Evolutionary conservation across 352 stramenopile genomes (phyloP), one percentile per base, ranked within the genome.

Genomic region (Pythium myriotylum): DNA sequence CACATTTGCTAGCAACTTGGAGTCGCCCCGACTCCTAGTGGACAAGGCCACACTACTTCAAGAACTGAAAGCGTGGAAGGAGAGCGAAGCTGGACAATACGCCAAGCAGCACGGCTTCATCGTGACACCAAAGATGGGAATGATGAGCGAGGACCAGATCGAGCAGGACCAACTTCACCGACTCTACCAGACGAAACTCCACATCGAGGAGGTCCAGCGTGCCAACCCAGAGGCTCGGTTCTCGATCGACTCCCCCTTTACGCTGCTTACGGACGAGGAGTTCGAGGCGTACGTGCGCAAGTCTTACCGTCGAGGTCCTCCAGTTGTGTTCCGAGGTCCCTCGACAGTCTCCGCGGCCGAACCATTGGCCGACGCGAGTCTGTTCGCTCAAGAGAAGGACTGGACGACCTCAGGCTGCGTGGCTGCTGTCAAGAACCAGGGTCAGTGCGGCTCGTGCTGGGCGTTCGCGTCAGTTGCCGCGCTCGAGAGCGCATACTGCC

Each of bases 391-490:
- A 19, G 65, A 74, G 24, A 77, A 79, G 48, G 81, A 91, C 54
- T 91, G 84, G 82, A 89, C 73, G 9, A 74, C 65, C 4, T 86
- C 76, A 0, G 73, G 72, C 14, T 91, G 81, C 46, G 73, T 91
- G 12, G 71, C 72, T 7, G 17, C 24, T 4, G 68, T 99, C 16
- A 98, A 99, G 73, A 98, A 99, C 79, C 97, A 99, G 73, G 97
- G 92, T 17, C 70, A 82, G 33, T 99, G 96, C 70, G 96, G 96
- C 14, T 58, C 91, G 35, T 99, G 97, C 81, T 99, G 97, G 96
- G 92, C 94, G 13, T 99, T 99, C 73, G 97, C 95, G 1, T 90
- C 94, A 1, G 81, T 97, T 0, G 94, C 92, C 35, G 86, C 86
- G 16, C 75, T 98, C 2, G 95, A 99, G 68, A 96, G 85, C 24